Conservation (phyloP, 176 grass and related monocot species). For the Chloris gayana region DNA sequence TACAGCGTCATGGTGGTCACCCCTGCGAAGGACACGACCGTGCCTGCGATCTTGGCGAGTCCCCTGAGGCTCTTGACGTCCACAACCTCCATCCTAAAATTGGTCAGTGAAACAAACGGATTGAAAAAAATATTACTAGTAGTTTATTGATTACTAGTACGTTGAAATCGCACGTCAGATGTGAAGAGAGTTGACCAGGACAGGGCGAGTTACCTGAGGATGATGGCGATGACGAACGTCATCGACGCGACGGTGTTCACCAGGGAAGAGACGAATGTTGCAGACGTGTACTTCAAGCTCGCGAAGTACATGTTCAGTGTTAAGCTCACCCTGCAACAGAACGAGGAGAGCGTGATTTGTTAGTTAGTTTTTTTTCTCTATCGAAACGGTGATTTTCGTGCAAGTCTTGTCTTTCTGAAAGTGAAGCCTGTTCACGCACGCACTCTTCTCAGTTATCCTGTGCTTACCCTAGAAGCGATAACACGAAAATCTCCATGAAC, state of each 20-base stretch:
- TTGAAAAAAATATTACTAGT: too few species aligned
- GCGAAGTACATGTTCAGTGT: slow-evolving; percentile 96
- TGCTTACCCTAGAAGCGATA: slow-evolving; percentile 85
- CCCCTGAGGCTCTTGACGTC: slow-evolving; percentile 59
- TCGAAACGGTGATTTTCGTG: neutral
- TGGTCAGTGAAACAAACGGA: neutral
- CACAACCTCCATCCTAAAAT: slow-evolving; percentile 76
- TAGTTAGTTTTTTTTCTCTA: too few species aligned
- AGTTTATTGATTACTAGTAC: neutral
- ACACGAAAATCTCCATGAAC: slow-evolving; percentile 73
- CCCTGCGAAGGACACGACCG: slow-evolving; percentile 66
- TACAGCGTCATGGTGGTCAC: slow-evolving; percentile 94
- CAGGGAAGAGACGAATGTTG: slow-evolving; percentile 75
- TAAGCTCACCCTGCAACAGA: slow-evolving; percentile 67
- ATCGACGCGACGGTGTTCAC: slow-evolving; percentile 75
- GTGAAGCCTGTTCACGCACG: neutral
- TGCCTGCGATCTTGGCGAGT: slow-evolving; percentile 66
- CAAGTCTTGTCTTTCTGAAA: neutral
- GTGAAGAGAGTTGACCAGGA: neutral
- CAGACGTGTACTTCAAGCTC: slow-evolving; percentile 85
- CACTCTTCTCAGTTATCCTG: neutral
- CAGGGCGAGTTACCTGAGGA: slow-evolving; percentile 45
- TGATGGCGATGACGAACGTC: slow-evolving; percentile 83
- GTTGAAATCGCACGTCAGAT: too few species aligned
- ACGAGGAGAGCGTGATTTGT: slow-evolving; percentile 18